Conservation (phyloP, 768 basidiomycete genomes). For the Harrya chromipes region DNA sequence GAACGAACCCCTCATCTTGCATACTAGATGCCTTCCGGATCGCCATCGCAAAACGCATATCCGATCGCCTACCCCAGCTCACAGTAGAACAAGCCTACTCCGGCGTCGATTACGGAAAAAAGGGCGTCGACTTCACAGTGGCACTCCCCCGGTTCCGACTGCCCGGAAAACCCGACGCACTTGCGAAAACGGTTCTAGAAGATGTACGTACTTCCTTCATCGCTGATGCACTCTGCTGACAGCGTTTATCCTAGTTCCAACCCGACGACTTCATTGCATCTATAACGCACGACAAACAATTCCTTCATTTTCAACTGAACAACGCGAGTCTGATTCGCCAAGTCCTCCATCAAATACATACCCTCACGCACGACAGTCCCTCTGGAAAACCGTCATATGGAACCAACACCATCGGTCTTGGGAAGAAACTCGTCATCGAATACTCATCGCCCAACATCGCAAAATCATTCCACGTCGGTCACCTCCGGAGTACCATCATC, state of each 20-base stretch:
- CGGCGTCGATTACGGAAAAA: slow-evolving; percentile 89
- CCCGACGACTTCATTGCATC: slow-evolving; percentile 77
- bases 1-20: slow-evolving; percentile 61
- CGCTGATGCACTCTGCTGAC: slow-evolving; percentile 1
- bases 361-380: slow-evolving; percentile 60
- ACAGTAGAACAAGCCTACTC: slow-evolving; percentile 75
- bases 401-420: slow-evolving; percentile 68
- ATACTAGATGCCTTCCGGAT: slow-evolving; percentile 76
- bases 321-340: slow-evolving; percentile 59
- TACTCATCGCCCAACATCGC: slow-evolving; percentile 98
- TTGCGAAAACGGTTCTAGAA: slow-evolving; percentile 69
- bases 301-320: slow-evolving; percentile 79
- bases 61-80: slow-evolving; percentile 61
- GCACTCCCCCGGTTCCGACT: slow-evolving; percentile 90
- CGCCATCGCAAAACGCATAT: slow-evolving; percentile 72
- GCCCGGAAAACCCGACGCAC: slow-evolving; percentile 76
- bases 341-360: slow-evolving; percentile 71
- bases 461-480: slow-evolving; percentile 97
- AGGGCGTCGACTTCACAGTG: slow-evolving; percentile 90
- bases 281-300: slow-evolving; percentile 67
- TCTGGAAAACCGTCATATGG: slow-evolving; percentile 73
- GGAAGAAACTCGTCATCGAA: slow-evolving; percentile 85
- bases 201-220: slow-evolving; percentile 46
- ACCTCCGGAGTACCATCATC: slow-evolving; percentile 96
- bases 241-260: slow-evolving; percentile 59